Base-by-base conservation (phyloP, 2,329 filamentous ascomycete species). In the Nannizziopsis arthrosporioides region DNA sequence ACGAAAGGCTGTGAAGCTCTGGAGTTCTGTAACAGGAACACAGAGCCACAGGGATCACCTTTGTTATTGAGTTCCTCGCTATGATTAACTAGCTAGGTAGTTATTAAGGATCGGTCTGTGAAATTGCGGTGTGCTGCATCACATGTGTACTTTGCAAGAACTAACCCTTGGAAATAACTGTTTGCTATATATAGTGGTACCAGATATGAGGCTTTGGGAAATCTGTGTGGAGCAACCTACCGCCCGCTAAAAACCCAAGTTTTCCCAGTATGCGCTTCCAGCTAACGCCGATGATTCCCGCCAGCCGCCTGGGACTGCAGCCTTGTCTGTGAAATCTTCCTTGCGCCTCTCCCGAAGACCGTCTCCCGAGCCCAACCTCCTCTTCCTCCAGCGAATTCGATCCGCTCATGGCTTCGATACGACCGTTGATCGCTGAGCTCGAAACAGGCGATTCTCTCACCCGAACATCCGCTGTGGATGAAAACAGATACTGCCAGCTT, bases 401-500 rank as follows among this genome's bases (percentile, higher is more conserved):
- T 4, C 7, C 7, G 36, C 44, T n/a, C 14, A 45, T 42, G 48
- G 39, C 43, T 34, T 12, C 22, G 18, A 38, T 17, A 42, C 18
- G 11, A 22, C 31, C 17, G 18, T 47, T 15, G 5, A 37, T 30
- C 12, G 42, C 36, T 1, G 42, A 40, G 6, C 15, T 36, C 41
- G 35, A 41, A n/a, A 10, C 30, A 27, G 35, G 17, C 7, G n/a
- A 19, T 15, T 18, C n/a, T 5, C 10, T 9, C 10, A 42, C 22
- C 11, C 40, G 39, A 15, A 35, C 35, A 11, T 35, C 18, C 15
- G 8, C 46, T 11, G 14, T 42, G n/a, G 30, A 53, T 30, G 45
- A 53, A 18, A 19, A 22, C 18, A 38, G 42, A 42, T 53, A 51
- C 31, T 32, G 46, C 35, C 37, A 51, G 14, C 32, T 17, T 11